A percentile compares a stretch with the other conserved stretches of the same genome.
Evolutionary conservation across 2,329 filamentous ascomycete genomes (phyloP).

Genomic region (Fusarium beomiforme): DNA sequence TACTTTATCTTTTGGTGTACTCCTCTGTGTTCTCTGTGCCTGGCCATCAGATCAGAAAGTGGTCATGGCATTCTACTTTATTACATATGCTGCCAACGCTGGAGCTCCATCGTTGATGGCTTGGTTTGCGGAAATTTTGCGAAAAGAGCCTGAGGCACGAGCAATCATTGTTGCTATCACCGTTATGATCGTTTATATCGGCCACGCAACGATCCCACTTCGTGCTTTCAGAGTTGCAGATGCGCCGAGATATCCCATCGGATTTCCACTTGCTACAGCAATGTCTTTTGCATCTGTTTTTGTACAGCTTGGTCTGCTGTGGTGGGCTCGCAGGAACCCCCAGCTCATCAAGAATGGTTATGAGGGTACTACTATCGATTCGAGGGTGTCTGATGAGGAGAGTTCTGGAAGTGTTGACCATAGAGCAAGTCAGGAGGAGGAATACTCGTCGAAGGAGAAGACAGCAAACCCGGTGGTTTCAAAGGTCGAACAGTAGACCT

Average conservation of each 20-base stretch:
- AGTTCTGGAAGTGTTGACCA: constrained; percentile 6
- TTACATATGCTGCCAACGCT: constrained; percentile 49
- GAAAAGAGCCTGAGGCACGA: constrained; percentile 50
- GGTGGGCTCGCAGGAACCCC: constrained; percentile 39
- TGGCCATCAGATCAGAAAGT: constrained; percentile 48
- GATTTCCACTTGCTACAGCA: constrained; percentile 49
- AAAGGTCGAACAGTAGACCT: background rate
- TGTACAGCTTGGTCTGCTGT: constrained; percentile 46
- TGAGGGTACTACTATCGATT: constrained; percentile 18
- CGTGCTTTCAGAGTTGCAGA: constrained; percentile 49
- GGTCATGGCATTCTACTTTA: constrained; percentile 50
- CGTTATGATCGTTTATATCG: constrained; percentile 52
- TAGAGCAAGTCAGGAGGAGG: background rate
- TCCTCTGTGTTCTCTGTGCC: constrained; percentile 46
- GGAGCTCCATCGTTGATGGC: constrained; percentile 49
- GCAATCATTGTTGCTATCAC: constrained; percentile 50
- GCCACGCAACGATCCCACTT: constrained; percentile 52
- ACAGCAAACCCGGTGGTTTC: background rate
- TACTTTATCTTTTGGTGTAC: constrained; percentile 43
- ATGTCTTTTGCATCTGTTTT: constrained; percentile 47
- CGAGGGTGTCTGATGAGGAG: constrained; percentile 35
- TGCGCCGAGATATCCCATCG: constrained; percentile 49
- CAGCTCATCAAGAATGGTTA: constrained; percentile 36
- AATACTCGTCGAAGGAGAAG: background rate
- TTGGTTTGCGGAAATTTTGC: constrained; percentile 49